Evolutionary conservation across 2,329 filamentous ascomycete species (phyloP).

Genomic region (Trichoderma oligosporum): DNA sequence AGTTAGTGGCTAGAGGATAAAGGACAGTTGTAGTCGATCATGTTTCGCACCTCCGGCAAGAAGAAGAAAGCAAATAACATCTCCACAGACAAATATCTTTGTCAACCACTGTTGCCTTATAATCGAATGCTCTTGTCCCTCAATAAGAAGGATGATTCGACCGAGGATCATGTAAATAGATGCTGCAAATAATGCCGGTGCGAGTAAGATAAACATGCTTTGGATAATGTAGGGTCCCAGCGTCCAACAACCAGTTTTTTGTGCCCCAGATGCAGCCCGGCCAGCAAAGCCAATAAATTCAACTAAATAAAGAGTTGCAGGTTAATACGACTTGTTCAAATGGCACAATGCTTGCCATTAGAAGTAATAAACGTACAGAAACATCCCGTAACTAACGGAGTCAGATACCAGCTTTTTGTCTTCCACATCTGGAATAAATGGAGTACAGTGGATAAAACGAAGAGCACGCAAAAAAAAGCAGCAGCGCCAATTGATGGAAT

Average conservation of each 20-base stretch:
- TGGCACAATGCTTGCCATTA: background rate
- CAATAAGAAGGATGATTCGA: slow-evolving; percentile 40
- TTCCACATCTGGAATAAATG: slow-evolving; percentile 16
- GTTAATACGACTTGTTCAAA: background rate
- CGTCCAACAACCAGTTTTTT: slow-evolving; percentile 17
- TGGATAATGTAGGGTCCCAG: slow-evolving; percentile 42
- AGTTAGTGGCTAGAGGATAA: background rate
- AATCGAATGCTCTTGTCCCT: slow-evolving; percentile 34
- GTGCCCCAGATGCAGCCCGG: background rate
- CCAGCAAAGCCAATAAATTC: slow-evolving; percentile 14
- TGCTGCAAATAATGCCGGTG: slow-evolving; percentile 47
- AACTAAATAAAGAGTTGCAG: background rate
- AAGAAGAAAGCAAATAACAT: slow-evolving; percentile 47
- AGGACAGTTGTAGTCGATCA: background rate
- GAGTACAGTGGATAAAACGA: background rate
- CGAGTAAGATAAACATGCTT: slow-evolving; percentile 42
- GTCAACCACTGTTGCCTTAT: slow-evolving; percentile 44
- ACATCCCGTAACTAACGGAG: slow-evolving; percentile 11
- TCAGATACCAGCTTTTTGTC: slow-evolving; percentile 13
- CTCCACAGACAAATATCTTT: slow-evolving; percentile 52
- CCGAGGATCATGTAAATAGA: slow-evolving; percentile 50
- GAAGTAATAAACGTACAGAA: background rate
- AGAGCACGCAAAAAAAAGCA: background rate
- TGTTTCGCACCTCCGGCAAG: background rate
- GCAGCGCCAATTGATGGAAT: slow-evolving; percentile 9